Base-by-base conservation (phyloP, 805 yeast species). In the Ogataea sp. region DNA sequence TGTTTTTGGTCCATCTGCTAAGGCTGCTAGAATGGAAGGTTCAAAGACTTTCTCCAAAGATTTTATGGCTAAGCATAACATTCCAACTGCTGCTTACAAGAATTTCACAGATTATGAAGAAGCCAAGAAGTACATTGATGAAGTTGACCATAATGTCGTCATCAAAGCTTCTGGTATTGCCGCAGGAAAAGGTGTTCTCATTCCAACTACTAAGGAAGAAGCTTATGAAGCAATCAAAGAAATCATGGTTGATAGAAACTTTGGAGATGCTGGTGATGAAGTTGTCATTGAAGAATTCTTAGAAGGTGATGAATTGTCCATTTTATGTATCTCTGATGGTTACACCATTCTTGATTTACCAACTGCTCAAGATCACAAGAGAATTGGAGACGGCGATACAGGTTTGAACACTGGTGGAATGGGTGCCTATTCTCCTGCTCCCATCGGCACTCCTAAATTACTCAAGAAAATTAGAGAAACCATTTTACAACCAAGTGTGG, bases 371-470 rank as follows among this genome's bases (percentile, higher is more conserved):
- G 99, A 93, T 59, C 99, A 93, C 67, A 93, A 93, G 68, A 80
- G 98, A 61, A 74, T 83, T 50, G 95, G 95, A 40, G 86, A 94
- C 54, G 89, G 89, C 44, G 99, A 93, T 61, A 68, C 78, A 30
- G 99, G 99, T 20, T 72, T 90, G 46, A 93, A 93, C 67, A 93
- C 99, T 29, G 99, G 99, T 50, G 99, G 99, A 47, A 93, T 93
- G 99, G 99, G 99, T 47, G 95, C 97, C 7, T 93, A 93, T 56
- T 93, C 97, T 7, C 99, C 99, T 25, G 95, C 97, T 10, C 98
- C 98, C 41, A 71, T 87, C 46, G 97, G 94, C 16, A 86, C 97
- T 16, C 79, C 86, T 2, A 70, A 73, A 20, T 59, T 93, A 28
- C 62, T 89, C 52, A 65, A 71, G 44, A 70, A 78, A 61, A 88